Base-by-base conservation (phyloP, 306 rosid genomes). In the Dicorynia guianensis region DNA sequence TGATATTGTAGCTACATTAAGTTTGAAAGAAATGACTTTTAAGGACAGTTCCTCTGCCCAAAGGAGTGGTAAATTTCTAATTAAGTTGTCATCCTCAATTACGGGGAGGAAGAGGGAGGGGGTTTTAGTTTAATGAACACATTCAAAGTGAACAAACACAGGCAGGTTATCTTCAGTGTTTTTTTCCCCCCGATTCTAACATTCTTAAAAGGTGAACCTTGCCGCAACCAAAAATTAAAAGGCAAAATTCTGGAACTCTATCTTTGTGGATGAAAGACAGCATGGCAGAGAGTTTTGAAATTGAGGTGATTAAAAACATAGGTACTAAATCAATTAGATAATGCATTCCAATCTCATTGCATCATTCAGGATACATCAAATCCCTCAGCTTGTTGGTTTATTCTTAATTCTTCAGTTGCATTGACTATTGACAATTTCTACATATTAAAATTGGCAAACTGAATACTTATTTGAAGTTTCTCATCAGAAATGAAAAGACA, bases 391-490 rank as follows among this genome's bases (percentile, higher is more conserved):
- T 52, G 50, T 39, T 30, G 48, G 48, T 55, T 10, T 57, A 65
- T 11, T 64, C 18, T 55, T 10, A 47, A 65, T 11, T 64, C 18
- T 61, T 30, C 53, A 74, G 64, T 36, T 15, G 9, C 55, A 67
- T 25, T 15, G 12, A 42, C 62, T 63, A 67, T 25, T 15, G 12
- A 42, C 62, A 63, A 55, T 12, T 49, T 50, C 50, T 59, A 34
- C 76, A 52, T 66, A 56, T 56, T 54, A 33, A 25, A 75, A 43
- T 53, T 60, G 47, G 33, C 68, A 58, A 64, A 15, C 18, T 25
- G 0, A 15, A 47, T 7, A 11, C 35, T 30, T 65, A 20, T 63
- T 63, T 42, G 30, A 76, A 13, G 69, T 71, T 53, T 80, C 63
- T 67, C 25, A n/a, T 25, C 25, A 53, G 50, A 40, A 25, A 60